Conservation (phyloP, 805 yeast genomes). For the Ogataea methylovora region DNA sequence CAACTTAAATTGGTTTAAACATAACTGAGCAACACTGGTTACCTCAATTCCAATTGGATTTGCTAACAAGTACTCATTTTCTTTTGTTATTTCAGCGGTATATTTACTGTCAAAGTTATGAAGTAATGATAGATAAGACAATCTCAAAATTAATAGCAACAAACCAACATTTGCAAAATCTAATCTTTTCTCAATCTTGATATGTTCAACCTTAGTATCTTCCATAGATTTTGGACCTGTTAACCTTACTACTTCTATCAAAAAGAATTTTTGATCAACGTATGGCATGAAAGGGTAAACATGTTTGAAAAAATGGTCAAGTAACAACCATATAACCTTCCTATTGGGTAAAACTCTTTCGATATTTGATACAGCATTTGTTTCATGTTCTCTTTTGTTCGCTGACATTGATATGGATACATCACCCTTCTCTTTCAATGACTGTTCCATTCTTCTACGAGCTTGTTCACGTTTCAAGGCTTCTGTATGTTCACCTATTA, state of each 20-base stretch:
- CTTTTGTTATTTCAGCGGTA: constrained; percentile 20
- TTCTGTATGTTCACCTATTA: too few relatives aligned
- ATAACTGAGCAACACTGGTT: constrained; percentile 43
- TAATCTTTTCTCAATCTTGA: constrained; percentile 32
- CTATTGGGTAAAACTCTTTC: constrained; percentile 33
- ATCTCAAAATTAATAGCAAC: constrained; percentile 35
- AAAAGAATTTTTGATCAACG: constrained; percentile 30
- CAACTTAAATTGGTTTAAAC: constrained; percentile 48
- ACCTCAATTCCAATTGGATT: constrained; percentile 39
- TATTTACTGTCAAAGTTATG: constrained; percentile 17
- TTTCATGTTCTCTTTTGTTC: constrained; percentile 6
- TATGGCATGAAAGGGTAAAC: constrained; percentile 43
- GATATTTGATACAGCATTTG: constrained; percentile 13
- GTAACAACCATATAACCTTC: constrained; percentile 36
- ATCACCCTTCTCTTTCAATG: background rate
- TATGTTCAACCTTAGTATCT: constrained; percentile 22
- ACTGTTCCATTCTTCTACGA: background rate
- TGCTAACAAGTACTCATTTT: constrained; percentile 29
- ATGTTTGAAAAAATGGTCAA: constrained; percentile 35
- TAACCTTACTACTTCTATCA: constrained; percentile 26
- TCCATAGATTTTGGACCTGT: constrained; percentile 29
- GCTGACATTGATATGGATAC: background rate
- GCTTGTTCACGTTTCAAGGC: too few relatives aligned
- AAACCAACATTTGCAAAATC: constrained; percentile 43
- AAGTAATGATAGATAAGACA: constrained; percentile 34